Base-by-base conservation (phyloP, 495 filamentous ascomycete species). In the Delitschia confertaspora region DNA sequence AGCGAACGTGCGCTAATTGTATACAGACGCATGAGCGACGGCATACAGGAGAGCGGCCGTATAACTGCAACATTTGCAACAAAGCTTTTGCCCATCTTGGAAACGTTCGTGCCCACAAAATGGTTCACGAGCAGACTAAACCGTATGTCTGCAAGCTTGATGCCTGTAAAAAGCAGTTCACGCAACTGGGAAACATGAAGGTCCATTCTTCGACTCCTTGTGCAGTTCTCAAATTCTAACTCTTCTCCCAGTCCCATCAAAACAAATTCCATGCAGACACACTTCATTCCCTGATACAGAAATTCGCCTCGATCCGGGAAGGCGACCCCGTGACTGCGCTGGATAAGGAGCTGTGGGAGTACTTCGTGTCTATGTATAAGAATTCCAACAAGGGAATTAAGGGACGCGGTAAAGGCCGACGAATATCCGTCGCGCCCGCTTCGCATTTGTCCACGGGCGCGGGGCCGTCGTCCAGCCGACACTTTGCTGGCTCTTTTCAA, bases 371-470 rank as follows among this genome's bases (percentile, higher is more conserved):
- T 2, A 68, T 88, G 20, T 94, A 93, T 70, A 93, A 89, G 66
- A 91, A 95, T 60, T 82, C 83, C 53, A 87, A 86, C 60, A 91
- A 91, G 55, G 88, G 86, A 2, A 93, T 88, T 62, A 91, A 86
- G 62, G 88, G 88, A 4, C 80, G 88, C 10, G 88, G 88, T 10
- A 88, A 88, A 60, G 79, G 88, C 59, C 74, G 86, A 8, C 48
- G 47, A 17, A 50, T 50, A 23, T 35, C 47, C 7, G 30, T 42
- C 24, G 30, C 23, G 4, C 23, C 40, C 13, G 27, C 31, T 31
- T 33, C 29, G 10, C 16, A 29, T 11, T 16, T 21, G 19, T 50
- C 47, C 13, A 32, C 30, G 5, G 24, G 22, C 44, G 40, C 30
- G 1, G 33, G 34, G 7, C 17, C n/a, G 10, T 24, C 14, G 9